phyloP scores from a whole-genome alignment of 257 asterid species.

The Handroanthus guayacan region DNA sequence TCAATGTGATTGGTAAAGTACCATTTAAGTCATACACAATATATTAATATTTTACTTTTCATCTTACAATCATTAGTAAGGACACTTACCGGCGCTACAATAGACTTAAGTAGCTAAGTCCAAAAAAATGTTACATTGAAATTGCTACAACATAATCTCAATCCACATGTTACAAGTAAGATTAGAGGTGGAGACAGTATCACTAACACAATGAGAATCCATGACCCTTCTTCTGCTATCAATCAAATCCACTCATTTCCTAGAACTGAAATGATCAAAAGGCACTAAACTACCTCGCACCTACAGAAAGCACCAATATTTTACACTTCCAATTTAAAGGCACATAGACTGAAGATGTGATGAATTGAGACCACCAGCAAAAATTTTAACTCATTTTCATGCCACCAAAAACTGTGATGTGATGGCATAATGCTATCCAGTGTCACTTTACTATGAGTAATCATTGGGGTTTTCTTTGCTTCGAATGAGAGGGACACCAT shows the following conservation, averaged over 20 bases:
- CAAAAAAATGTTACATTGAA: not conserved
- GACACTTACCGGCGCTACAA: no score
- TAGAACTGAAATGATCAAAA: not conserved
- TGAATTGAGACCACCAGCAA: not conserved
- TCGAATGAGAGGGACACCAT: conserved; percentile 79
- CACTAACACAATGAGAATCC: not conserved
- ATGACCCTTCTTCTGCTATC: no score
- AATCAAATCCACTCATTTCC: not conserved
- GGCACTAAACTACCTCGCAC: not conserved
- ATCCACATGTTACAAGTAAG: not conserved
- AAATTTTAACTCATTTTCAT: not conserved
- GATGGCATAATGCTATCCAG: not conserved
- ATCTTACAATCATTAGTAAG: no score
- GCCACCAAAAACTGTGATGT: not conserved
- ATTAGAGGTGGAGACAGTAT: not conserved
- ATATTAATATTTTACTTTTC: no score
- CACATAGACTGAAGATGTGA: not conserved
- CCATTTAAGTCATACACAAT: no score
- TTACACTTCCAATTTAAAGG: not conserved
- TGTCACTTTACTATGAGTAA: conserved; percentile 33
- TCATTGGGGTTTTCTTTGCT: conserved; percentile 58
- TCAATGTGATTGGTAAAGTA: no score
- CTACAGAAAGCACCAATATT: not conserved
- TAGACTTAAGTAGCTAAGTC: no score
- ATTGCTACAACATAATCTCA: not conserved